phyloP scores from a whole-genome alignment of 75 land plant genomes.

The Pseudotsuga menziesii region DNA sequence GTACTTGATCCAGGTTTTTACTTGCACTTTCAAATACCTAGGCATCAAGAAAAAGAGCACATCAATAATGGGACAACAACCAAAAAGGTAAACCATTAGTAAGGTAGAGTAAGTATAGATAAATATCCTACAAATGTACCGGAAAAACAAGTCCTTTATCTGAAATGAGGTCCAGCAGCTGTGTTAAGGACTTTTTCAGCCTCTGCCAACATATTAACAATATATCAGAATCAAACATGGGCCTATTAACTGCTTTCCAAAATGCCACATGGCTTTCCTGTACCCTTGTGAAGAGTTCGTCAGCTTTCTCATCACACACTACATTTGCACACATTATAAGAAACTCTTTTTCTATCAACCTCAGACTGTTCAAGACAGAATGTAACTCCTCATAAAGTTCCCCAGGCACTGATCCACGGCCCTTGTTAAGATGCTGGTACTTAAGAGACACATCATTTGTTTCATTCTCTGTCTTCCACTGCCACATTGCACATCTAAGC shows the following conservation, averaged over 20 bases:
- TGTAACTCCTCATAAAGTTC: slow-evolving; percentile 13
- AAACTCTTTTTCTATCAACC: slow-evolving; percentile 26
- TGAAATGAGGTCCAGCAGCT: neutral
- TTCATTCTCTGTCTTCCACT: slow-evolving; percentile 18
- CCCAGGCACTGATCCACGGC: neutral
- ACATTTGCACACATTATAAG: slow-evolving; percentile 5
- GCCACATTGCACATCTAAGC: slow-evolving; percentile 11
- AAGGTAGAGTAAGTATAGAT: neutral
- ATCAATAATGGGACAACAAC: neutral
- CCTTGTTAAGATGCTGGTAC: neutral
- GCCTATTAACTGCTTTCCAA: slow-evolving; percentile 20
- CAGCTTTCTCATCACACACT: slow-evolving; percentile 5
- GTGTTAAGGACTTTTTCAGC: slow-evolving; percentile 11
- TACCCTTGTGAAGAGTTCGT: slow-evolving; percentile 4
- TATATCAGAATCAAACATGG: slow-evolving; percentile 18
- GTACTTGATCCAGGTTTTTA: slow-evolving; percentile 20
- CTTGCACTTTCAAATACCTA: slow-evolving; percentile 13
- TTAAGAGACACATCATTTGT: neutral
- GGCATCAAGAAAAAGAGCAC: neutral
- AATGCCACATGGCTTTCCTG: slow-evolving; percentile 32
- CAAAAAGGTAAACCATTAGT: neutral
- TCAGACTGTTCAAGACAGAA: slow-evolving; percentile 17
- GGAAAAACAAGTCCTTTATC: neutral
- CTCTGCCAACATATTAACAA: slow-evolving; percentile 29
- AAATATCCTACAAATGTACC: neutral